phyloP scores from a whole-genome alignment of 306 rosid species.

The Gastrolobium bilobum region DNA sequence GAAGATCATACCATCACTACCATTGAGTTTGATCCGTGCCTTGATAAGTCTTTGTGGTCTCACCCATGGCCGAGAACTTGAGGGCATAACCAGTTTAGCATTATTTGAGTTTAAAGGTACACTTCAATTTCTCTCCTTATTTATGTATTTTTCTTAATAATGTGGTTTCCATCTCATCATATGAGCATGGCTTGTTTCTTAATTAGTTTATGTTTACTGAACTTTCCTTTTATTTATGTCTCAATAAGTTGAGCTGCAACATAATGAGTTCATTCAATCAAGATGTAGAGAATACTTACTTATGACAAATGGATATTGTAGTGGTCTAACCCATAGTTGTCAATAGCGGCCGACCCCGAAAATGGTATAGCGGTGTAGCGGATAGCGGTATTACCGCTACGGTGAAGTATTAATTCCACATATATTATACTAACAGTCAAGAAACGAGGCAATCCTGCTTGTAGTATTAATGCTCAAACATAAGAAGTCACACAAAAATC shows the following conservation, averaged over 20 bases:
- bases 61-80: constrained; percentile 37
- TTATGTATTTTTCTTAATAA: background rate
- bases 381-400: no score
- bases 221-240: background rate
- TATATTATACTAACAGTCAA: no score
- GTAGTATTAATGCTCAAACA: no score
- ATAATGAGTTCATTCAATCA: constrained; percentile 21
- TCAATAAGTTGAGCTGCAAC: background rate
- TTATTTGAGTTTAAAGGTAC: constrained; percentile 27
- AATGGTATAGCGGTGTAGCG: no score
- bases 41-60: constrained; percentile 50
- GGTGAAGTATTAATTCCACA: no score
- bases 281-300: background rate
- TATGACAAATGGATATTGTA: constrained; percentile 25
- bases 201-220: background rate
- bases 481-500: no score
- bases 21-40: constrained; percentile 38
- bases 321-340: background rate
- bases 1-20: constrained; percentile 49
- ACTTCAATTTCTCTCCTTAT: background rate
- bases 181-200: background rate
- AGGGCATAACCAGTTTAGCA: background rate
- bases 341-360: no score
- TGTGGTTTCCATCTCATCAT: background rate
- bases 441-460: no score